Conservation (phyloP, 2,329 filamentous ascomycete species). For the Botryotinia calthae region DNA sequence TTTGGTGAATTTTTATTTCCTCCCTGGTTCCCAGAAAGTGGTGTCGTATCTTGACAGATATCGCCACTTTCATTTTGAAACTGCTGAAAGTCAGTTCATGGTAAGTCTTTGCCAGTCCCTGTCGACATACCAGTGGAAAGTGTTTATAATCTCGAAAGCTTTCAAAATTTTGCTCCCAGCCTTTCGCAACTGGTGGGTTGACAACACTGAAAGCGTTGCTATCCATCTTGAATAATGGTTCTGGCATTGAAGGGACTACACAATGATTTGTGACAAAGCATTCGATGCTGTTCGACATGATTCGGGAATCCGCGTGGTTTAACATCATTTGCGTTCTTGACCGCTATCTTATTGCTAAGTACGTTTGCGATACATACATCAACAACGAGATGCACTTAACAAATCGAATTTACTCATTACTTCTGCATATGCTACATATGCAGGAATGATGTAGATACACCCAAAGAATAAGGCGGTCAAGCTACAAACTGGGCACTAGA, state of each 20-base stretch:
- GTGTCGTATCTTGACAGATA: conserved; percentile 28
- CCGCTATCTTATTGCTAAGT: conserved; percentile 31
- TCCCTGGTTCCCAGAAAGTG: conserved; percentile 11
- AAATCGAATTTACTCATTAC: conserved; percentile 23
- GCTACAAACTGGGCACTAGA: background rate
- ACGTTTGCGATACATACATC: conserved; percentile 30
- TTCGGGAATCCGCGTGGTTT: conserved; percentile 36
- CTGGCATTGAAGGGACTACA: conserved; percentile 28
- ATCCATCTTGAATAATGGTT: conserved; percentile 35
- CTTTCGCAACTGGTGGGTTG: conserved; percentile 24
- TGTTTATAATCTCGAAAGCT: conserved; percentile 30
- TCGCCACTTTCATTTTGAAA: conserved; percentile 25
- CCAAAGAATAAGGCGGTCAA: conserved; percentile 23
- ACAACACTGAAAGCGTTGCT: conserved; percentile 35
- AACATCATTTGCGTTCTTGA: conserved; percentile 36
- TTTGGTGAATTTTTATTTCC: conserved; percentile 19
- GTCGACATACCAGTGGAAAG: conserved; percentile 26
- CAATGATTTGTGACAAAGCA: conserved; percentile 32
- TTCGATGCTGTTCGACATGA: conserved; percentile 34
- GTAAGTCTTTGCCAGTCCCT: background rate
- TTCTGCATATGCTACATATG: conserved; percentile 27
- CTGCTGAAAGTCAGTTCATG: conserved; percentile 27
- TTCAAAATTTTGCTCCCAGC: conserved; percentile 31
- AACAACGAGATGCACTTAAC: conserved; percentile 27
- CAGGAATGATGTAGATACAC: conserved; percentile 25